Percentiles rank a stretch among this genome's conserved stretches.
phyloP scores from a whole-genome alignment of 345 rosid genomes.

The Eucalyptus albens region DNA sequence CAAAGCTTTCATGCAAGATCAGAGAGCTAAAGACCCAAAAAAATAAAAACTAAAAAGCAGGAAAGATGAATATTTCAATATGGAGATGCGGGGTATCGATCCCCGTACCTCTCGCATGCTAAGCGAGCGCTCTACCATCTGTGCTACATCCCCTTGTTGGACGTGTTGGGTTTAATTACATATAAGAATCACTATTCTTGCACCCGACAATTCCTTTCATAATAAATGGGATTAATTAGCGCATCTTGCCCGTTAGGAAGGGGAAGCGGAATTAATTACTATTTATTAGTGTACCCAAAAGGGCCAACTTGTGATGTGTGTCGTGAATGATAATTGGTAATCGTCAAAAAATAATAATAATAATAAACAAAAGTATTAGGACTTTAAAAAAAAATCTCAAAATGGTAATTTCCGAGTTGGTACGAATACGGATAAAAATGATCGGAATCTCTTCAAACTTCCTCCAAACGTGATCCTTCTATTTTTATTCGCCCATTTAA shows the following conservation, averaged over 20 bases:
- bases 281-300: neutral
- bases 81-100: slow-evolving; percentile 48
- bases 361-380: neutral
- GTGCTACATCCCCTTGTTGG: slow-evolving; percentile 41
- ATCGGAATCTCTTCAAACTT: neutral
- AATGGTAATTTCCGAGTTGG: neutral
- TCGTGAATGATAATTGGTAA: neutral
- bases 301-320: neutral
- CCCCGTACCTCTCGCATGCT: slow-evolving; percentile 62
- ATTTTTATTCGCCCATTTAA: neutral
- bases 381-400: neutral
- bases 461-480: neutral
- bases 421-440: neutral
- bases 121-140: slow-evolving; percentile 73
- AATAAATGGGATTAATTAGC: neutral
- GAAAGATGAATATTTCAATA: fast-evolving
- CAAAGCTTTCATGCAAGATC: neutral
- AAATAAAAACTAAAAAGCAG: neutral
- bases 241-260: neutral
- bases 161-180: fast-evolving
- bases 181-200: fast-evolving
- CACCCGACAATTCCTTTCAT: neutral
- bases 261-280: neutral
- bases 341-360: neutral
- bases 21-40: neutral